Conservation (phyloP, 2,329 filamentous ascomycete species). For the Sarocladium oryzae region DNA sequence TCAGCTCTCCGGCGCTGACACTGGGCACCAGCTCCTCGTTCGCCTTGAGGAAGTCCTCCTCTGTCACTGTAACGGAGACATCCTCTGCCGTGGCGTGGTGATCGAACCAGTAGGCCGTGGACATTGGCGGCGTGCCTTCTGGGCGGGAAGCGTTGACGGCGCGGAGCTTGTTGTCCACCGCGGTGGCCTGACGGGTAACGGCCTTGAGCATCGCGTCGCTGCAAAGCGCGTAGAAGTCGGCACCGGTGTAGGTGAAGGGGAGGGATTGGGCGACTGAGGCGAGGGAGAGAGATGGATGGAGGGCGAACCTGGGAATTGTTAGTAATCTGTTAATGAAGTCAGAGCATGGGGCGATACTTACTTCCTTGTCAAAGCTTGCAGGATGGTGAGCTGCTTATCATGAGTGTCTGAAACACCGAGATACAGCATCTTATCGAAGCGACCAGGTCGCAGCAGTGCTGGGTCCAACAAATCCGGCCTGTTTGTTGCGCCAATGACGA, state of each 20-base stretch:
- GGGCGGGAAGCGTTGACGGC: constrained; percentile 48
- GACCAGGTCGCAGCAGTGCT: constrained; percentile 78
- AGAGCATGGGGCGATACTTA: constrained; percentile 37
- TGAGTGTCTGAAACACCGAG: constrained; percentile 94
- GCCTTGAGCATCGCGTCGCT: constrained; percentile 99
- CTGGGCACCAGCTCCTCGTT: constrained; percentile 75
- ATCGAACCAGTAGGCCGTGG: constrained; percentile 93
- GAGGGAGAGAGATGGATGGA: constrained; percentile 74
- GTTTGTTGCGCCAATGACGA: constrained; percentile 96
- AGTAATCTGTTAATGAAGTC: too few relatives aligned
- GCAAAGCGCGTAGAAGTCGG: constrained; percentile 94
- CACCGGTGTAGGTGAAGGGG: constrained; percentile 94
- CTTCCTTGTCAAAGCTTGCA: constrained; percentile 93
- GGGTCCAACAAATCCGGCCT: constrained; percentile 88
- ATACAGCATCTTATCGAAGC: constrained; percentile 98
- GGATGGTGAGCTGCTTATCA: constrained; percentile 88
- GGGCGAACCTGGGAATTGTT: constrained; percentile 82
- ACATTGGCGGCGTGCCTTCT: constrained; percentile 44
- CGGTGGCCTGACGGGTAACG: constrained; percentile 79
- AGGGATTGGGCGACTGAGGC: constrained; percentile 65
- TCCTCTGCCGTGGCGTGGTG: constrained; percentile 80
- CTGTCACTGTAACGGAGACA: constrained; percentile 78
- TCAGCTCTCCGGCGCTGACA: constrained; percentile 85
- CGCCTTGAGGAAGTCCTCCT: constrained; percentile 64
- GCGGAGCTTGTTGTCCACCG: constrained; percentile 77